Conservation (phyloP, 2,329 filamentous ascomycete species). For the Aaosphaeria pasadenensis region DNA sequence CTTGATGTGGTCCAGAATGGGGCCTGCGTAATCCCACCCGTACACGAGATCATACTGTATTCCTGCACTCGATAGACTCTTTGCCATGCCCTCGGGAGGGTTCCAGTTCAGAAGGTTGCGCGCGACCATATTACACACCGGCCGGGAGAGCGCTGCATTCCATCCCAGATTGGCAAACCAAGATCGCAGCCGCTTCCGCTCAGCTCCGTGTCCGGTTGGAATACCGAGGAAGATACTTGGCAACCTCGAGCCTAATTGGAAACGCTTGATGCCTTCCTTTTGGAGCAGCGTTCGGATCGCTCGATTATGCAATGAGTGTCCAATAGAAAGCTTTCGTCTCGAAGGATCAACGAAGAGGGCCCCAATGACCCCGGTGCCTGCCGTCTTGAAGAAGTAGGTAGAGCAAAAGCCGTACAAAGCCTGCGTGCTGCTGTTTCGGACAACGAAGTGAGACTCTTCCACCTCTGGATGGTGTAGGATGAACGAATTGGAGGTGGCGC, state of each 20-base stretch:
- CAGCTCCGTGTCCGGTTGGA: constrained; percentile 62
- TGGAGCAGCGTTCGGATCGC: constrained; percentile 74
- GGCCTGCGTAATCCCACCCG: constrained; percentile 71
- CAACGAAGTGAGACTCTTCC: constrained; percentile 83
- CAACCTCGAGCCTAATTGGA: constrained; percentile 78
- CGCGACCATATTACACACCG: constrained; percentile 70
- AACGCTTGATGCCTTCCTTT: constrained; percentile 68
- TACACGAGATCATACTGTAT: constrained; percentile 82
- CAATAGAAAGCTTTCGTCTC: constrained; percentile 85
- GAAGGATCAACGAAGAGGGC: constrained; percentile 86
- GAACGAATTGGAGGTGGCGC: constrained; percentile 72
- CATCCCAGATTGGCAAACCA: constrained; percentile 93
- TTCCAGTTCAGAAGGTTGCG: constrained; percentile 70
- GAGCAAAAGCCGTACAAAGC: constrained; percentile 90
- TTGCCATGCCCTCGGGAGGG: constrained; percentile 72
- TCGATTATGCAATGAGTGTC: constrained; percentile 81
- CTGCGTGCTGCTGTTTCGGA: constrained; percentile 88
- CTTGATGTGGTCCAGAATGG: constrained; percentile 71
- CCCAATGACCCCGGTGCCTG: constrained; percentile 71
- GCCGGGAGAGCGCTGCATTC: constrained; percentile 66
- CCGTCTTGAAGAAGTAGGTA: constrained; percentile 75
- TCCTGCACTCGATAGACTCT: constrained; percentile 68
- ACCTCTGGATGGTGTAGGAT: constrained; percentile 68
- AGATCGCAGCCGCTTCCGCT: constrained; percentile 60
- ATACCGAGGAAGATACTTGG: constrained; percentile 87